phyloP scores from a whole-genome alignment of 768 basidiomycete species.

The Grammothele lineata region DNA sequence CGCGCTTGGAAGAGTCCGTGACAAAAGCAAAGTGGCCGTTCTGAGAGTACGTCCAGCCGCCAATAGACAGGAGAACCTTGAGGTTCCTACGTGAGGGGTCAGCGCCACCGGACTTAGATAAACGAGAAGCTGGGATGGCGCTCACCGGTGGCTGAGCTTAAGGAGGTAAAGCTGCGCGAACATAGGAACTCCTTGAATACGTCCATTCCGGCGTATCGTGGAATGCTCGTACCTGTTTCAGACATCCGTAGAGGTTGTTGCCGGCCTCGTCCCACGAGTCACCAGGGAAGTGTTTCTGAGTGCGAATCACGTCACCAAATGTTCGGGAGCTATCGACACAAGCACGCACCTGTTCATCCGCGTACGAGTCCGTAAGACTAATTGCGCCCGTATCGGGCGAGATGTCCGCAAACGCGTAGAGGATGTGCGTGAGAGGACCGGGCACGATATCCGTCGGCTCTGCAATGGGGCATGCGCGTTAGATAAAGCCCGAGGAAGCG shows the following conservation, averaged over 20 bases:
- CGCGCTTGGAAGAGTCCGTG: constrained; percentile 42
- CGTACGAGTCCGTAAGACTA: constrained; percentile 65
- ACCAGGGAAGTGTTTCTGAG: constrained; percentile 63
- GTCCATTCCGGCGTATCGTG: neutral
- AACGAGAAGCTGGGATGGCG: neutral
- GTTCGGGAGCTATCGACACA: neutral
- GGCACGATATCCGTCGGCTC: constrained; percentile 64
- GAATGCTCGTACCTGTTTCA: constrained; percentile 58
- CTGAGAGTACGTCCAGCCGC: constrained; percentile 72
- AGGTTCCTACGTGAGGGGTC: constrained; percentile 31
- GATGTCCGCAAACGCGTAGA: constrained; percentile 79
- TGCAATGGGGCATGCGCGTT: constrained; percentile 20
- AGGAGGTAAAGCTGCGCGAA: constrained; percentile 41
- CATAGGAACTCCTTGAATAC: no score
- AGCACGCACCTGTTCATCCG: constrained; percentile 56
- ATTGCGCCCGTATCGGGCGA: constrained; percentile 57
- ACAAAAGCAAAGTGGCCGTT: constrained; percentile 65
- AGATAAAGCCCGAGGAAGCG: no score
- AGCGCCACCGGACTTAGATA: neutral
- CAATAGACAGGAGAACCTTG: constrained; percentile 49
- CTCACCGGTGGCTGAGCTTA: constrained; percentile 51
- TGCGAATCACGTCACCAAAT: neutral
- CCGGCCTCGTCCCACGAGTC: constrained; percentile 74
- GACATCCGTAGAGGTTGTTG: constrained; percentile 75
- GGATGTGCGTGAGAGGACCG: constrained; percentile 63